Evolutionary conservation across 1,284 basidiomycete species (phyloP).

Genomic region (Cerrena zonata): DNA sequence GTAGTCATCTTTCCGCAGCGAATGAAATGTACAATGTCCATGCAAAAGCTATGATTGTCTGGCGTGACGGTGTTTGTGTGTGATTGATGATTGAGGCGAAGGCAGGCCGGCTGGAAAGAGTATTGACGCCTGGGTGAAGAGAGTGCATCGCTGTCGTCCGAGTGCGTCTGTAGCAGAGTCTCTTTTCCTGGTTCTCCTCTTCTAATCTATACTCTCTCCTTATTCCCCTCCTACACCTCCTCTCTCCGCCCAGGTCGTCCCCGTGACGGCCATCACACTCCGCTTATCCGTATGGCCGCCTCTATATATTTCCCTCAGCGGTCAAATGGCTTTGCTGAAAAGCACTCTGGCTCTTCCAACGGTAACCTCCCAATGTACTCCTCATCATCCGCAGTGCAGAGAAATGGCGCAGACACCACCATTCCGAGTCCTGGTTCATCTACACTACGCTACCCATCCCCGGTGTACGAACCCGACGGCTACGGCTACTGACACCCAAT

Average conservation of each 20-base stretch:
- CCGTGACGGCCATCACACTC: neutral
- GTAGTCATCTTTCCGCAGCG: too few relatives aligned
- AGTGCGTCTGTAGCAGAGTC: neutral
- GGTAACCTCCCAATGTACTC: slow-evolving; percentile 46
- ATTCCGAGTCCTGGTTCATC: slow-evolving; percentile 50
- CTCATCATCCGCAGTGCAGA: slow-evolving; percentile 54
- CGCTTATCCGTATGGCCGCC: slow-evolving; percentile 35
- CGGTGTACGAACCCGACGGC: slow-evolving; percentile 46
- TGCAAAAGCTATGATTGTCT: too few relatives aligned
- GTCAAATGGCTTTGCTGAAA: slow-evolving; percentile 41
- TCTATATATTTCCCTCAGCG: slow-evolving; percentile 44
- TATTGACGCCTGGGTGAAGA: too few relatives aligned
- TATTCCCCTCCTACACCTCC: neutral
- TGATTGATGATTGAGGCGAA: too few relatives aligned
- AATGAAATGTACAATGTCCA: neutral
- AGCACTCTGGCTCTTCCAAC: slow-evolving; percentile 39
- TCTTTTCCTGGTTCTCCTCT: neutral
- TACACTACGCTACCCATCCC: slow-evolving; percentile 58
- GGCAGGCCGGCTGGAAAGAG: too few relatives aligned
- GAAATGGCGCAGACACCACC: slow-evolving; percentile 52
- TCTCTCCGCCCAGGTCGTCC: neutral
- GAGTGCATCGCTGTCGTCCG: neutral
- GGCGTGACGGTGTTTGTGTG: too few relatives aligned
- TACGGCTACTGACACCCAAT: slow-evolving; percentile 59
- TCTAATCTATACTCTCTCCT: neutral